Percentiles rank a stretch among this genome's conserved stretches.
Evolutionary conservation across 2,329 filamentous ascomycete genomes (phyloP).

Genomic region (Akanthomyces uredinophilus): DNA sequence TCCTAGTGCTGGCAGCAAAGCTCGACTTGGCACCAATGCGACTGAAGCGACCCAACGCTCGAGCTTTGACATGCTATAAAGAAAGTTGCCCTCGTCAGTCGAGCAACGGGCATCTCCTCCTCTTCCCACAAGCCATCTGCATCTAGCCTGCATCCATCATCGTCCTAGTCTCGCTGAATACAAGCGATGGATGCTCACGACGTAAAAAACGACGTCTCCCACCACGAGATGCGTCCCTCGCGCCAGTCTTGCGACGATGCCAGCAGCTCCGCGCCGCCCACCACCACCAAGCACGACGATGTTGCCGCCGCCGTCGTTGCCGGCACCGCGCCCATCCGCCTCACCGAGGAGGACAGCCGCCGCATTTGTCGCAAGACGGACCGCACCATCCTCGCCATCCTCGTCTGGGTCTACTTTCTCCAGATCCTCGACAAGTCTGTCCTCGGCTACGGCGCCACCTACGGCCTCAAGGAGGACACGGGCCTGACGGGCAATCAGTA

Average conservation of each 20-base stretch:
- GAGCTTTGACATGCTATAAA: not conserved
- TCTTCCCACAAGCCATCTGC: not conserved
- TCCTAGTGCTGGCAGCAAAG: not conserved
- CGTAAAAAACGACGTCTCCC: slow-evolving; percentile 13
- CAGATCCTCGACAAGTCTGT: slow-evolving; percentile 56
- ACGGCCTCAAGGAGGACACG: slow-evolving; percentile 46
- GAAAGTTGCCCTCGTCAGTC: not conserved
- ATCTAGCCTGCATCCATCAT: not conserved
- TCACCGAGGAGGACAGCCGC: slow-evolving; percentile 33
- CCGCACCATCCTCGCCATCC: slow-evolving; percentile 48
- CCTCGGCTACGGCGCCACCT: slow-evolving; percentile 53
- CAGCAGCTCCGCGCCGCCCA: slow-evolving; percentile 1
- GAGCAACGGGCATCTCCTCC: not conserved
- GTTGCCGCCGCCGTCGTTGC: not conserved
- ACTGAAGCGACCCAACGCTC: not conserved
- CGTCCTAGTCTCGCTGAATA: not conserved
- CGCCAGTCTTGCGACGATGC: not conserved
- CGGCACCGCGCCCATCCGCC: not conserved
- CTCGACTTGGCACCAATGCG: not conserved
- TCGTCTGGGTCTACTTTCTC: slow-evolving; percentile 55
- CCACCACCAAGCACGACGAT: slow-evolving; percentile 7
- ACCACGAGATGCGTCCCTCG: slow-evolving; percentile 12
- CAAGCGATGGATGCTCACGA: slow-evolving; percentile 5
- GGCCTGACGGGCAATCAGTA: slow-evolving; percentile 49
- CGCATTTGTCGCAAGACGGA: slow-evolving; percentile 59